A percentile compares a stretch with the other conserved stretches of the same genome.
These are phyloP conservation scores for Annulohypoxylon maeteangense DNA, from an alignment of 495 filamentous ascomycete species.

Conservation along the genomic window DNA sequence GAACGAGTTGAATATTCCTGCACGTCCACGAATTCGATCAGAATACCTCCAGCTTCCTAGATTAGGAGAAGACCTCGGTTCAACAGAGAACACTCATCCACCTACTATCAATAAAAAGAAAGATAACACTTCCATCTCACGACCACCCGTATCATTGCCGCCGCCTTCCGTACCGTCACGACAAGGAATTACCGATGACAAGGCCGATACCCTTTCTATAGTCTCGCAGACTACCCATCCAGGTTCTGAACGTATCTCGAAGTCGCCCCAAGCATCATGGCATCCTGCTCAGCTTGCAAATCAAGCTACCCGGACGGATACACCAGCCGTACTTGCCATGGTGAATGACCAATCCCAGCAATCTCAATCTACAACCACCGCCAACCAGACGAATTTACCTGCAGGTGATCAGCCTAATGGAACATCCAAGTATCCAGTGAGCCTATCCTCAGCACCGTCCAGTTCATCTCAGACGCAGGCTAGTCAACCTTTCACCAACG, in stretches of 20 bases:
- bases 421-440: background rate
- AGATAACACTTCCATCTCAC: conserved; percentile 18
- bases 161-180: conserved; percentile 14
- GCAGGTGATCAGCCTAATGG: conserved; percentile 12
- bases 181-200: conserved; percentile 21
- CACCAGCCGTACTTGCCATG: background rate
- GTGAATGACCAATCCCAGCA: conserved; percentile 13
- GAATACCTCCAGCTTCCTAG: conserved; percentile 35
- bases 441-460: background rate
- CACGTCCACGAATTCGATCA: conserved; percentile 57
- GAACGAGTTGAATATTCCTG: conserved; percentile 75
- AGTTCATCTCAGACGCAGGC: conserved; percentile 4
- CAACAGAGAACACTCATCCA: conserved; percentile 26
- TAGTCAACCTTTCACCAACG: background rate
- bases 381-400: background rate
- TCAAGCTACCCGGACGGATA: conserved; percentile 6
- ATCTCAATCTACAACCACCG: conserved; percentile 3
- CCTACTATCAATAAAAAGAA: conserved; percentile 21
- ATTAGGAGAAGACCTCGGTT: conserved; percentile 14
- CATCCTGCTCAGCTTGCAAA: background rate
- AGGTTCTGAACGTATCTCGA: background rate
- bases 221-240: background rate
- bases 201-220: conserved; percentile 1
- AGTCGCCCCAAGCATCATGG: conserved; percentile 23
- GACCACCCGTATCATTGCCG: conserved; percentile 4